Base-by-base conservation (phyloP, 2,329 filamentous ascomycete species). In the Thyridium curvatum region DNA sequence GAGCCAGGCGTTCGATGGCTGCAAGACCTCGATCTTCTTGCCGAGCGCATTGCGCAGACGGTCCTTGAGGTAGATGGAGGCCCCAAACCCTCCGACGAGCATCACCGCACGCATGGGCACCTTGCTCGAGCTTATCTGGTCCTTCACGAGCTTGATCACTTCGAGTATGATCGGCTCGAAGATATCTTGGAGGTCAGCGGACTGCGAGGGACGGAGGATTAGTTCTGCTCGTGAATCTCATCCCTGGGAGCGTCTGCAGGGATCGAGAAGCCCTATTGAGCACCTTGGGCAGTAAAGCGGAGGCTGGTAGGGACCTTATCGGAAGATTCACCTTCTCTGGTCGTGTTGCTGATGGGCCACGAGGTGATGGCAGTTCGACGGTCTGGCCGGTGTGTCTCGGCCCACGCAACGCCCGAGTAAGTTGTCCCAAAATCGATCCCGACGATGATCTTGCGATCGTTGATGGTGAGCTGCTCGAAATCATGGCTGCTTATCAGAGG, bases 361-460 rank as follows among this genome's bases (percentile, higher is more conserved):
- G 58, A 59, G 2, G 61, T 65, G 44, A 73, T 59, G 34, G 64
- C 55, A 39, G 61, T 57, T 16, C 63, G 60, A 32, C 63, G 55
- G 46, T 69, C 63, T 12, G 63, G 59, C 41, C 63, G 43, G 35
- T 62, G 46, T 2, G 66, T 66, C 42, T 70, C 62, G 32, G 65
- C 66, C 68, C 69, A 77, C 21, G 69, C 69, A n/a, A 75, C 60
- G 21, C 71, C 72, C 12, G 71, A 73, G 50, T 70, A 77, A 4
- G 73, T 77, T 12, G 72, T 77, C 18, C 73, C 72, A 47, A 77
- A 76, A 49, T 77, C 72, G 42, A 77, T 69, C 15, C 68, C 72
- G 44, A 74, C 62, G 37, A 75, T 62, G 43, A 74, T 66, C 50
- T 61, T 68, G 47, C 62, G 60, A 17, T 61, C 58, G 18, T 45